phyloP scores from a whole-genome alignment of 2,329 filamentous ascomycete species.

The Colletotrichum chrysophilum region DNA sequence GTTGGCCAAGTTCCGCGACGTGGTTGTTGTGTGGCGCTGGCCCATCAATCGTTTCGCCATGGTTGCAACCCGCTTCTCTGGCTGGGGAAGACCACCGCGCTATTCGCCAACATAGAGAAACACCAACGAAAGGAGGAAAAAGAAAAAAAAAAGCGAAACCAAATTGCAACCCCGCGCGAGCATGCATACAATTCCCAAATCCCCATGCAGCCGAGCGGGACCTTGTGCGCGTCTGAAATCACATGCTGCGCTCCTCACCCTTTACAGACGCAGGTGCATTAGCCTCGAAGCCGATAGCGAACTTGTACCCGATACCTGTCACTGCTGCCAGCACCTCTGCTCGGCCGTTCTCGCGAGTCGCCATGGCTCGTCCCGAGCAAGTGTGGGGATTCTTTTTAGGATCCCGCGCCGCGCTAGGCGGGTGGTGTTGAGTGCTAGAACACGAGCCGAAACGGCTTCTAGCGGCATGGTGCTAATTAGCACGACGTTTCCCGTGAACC shows the following conservation, averaged over 20 bases:
- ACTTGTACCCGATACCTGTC: slow-evolving; percentile 4
- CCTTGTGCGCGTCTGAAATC: not conserved
- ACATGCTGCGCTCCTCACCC: slow-evolving; percentile 1
- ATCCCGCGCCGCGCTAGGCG: slow-evolving; percentile 1
- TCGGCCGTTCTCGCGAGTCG: not conserved
- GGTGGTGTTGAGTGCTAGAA: not conserved
- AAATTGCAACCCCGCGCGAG: not conserved
- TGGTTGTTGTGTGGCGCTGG: not conserved
- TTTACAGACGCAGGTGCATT: slow-evolving; percentile 6
- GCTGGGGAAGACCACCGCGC: not conserved
- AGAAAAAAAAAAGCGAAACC: not conserved
- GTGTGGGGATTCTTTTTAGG: not conserved
- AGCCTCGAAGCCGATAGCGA: slow-evolving; percentile 3
- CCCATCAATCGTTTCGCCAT: not conserved
- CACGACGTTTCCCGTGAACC: not conserved
- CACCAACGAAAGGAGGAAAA: not conserved
- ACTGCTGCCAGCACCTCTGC: not conserved
- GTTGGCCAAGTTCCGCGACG: not conserved
- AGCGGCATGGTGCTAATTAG: not conserved
- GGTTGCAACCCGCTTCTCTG: not conserved
- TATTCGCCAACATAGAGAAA: not conserved
- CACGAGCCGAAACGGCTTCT: not conserved
- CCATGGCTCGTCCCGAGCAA: slow-evolving; percentile 1
- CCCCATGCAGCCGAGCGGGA: not conserved
- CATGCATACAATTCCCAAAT: not conserved